Evolutionary conservation across 2,329 filamentous ascomycete genomes (phyloP).

Genomic region (Raffaelea arxii): DNA sequence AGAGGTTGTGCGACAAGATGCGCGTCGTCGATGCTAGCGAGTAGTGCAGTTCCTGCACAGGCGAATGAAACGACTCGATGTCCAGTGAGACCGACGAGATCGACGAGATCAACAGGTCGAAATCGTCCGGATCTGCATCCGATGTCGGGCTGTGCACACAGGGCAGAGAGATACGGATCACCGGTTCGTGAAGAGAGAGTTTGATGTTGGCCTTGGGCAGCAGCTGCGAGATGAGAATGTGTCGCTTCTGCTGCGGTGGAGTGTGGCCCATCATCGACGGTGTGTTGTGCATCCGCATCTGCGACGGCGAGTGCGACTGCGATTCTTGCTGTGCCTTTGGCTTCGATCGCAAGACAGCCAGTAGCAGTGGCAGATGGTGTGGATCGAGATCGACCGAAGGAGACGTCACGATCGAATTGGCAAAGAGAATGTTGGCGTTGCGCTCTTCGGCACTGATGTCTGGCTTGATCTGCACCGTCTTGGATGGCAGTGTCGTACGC

Average conservation of each 20-base stretch:
- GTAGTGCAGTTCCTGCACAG: slow-evolving; percentile 77
- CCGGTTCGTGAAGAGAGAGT: slow-evolving; percentile 92
- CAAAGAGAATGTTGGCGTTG: slow-evolving; percentile 93
- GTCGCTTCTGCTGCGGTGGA: slow-evolving; percentile 40
- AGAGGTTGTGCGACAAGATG: slow-evolving; percentile 77
- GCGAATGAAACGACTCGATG: slow-evolving; percentile 89
- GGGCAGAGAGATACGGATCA: slow-evolving; percentile 79
- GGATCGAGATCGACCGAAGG: slow-evolving; percentile 90
- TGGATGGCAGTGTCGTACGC: slow-evolving; percentile 87
- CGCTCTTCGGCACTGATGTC: slow-evolving; percentile 67
- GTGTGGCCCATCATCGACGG: no score
- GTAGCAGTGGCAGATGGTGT: slow-evolving; percentile 75
- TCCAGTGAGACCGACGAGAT: slow-evolving; percentile 91
- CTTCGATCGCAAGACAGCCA: slow-evolving; percentile 61
- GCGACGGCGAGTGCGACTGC: slow-evolving; percentile 22
- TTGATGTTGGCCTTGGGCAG: slow-evolving; percentile 92
- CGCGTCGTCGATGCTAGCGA: slow-evolving; percentile 73
- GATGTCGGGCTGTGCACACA: slow-evolving; percentile 55
- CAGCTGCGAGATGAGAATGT: slow-evolving; percentile 76
- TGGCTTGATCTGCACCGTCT: slow-evolving; percentile 73
- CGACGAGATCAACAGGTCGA: slow-evolving; percentile 89
- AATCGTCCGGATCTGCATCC: slow-evolving; percentile 75
- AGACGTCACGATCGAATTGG: slow-evolving; percentile 92
- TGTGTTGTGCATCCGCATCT: no score
- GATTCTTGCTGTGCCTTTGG: no score